These are phyloP conservation scores for Penicillium roqueforti DNA, from an alignment of 495 filamentous ascomycete genomes.

Conservation along the genomic window DNA sequence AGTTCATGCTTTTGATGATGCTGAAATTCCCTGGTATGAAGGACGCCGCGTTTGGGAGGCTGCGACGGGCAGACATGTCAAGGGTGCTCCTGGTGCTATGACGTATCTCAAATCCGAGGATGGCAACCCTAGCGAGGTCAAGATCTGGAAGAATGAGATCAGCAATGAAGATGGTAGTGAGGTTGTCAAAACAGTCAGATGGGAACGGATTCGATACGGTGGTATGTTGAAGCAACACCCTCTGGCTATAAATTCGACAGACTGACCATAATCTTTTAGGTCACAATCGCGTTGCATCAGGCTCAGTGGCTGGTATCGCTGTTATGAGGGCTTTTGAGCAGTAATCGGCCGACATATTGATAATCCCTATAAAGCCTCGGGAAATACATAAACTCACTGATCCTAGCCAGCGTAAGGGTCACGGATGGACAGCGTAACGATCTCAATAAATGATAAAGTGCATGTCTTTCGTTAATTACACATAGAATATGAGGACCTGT, in stretches of 20 bases:
- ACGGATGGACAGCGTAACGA: no score
- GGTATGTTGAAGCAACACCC: slow-evolving; percentile 30
- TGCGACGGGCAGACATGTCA: slow-evolving; percentile 40
- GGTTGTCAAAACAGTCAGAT: slow-evolving; percentile 45
- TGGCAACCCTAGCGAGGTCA: slow-evolving; percentile 29
- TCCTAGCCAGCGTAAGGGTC: no score
- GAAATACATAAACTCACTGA: no score
- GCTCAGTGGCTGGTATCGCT: slow-evolving; percentile 54
- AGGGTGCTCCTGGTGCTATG: slow-evolving; percentile 51
- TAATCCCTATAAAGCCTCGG: no score
- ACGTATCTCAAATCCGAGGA: slow-evolving; percentile 33
- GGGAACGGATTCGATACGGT: slow-evolving; percentile 46
- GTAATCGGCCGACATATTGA: not conserved
- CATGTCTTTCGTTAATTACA: no score
- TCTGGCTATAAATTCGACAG: not conserved
- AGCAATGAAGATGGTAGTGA: slow-evolving; percentile 25
- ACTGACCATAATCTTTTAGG: slow-evolving; percentile 23
- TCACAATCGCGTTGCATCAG: slow-evolving; percentile 49
- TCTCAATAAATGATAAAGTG: no score
- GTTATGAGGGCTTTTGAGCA: slow-evolving; percentile 60
- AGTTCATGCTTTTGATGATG: slow-evolving; percentile 71
- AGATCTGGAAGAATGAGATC: slow-evolving; percentile 37
- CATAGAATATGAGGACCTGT: slow-evolving; percentile 25
- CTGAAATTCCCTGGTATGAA: slow-evolving; percentile 65
- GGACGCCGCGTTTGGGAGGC: slow-evolving; percentile 50